Conservation (phyloP, 2,329 filamentous ascomycete genomes). For the Ophiocordyceps camponoti-saundersi region DNA sequence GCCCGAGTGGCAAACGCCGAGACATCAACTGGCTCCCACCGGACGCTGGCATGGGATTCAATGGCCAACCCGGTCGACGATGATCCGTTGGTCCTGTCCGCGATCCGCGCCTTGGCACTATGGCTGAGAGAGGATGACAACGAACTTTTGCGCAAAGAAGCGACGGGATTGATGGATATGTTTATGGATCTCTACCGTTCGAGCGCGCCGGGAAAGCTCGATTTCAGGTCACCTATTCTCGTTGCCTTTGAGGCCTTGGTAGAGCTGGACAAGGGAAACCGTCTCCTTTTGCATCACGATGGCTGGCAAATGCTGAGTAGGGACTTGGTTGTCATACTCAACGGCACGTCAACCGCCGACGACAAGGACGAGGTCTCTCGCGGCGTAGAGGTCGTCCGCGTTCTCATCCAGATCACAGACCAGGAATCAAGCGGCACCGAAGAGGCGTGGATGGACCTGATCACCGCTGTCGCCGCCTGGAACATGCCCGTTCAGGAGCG, state of each 20-base stretch:
- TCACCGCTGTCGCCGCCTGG: constrained; percentile 34
- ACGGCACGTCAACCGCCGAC: constrained; percentile 9
- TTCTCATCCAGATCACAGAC: constrained; percentile 36
- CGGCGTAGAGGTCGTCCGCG: constrained; percentile 37
- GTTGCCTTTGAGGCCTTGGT: constrained; percentile 42
- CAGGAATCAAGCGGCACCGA: constrained; percentile 22
- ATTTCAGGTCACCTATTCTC: constrained; percentile 39
- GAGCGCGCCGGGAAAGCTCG: constrained; percentile 18
- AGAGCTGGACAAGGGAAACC: constrained; percentile 27
- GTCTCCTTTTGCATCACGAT: constrained; percentile 28
- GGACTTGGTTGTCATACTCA: constrained; percentile 30
- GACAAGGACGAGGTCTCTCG: constrained; percentile 19
- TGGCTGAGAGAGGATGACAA: constrained; percentile 58
- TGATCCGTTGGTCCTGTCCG: constrained; percentile 43
- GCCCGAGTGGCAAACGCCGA: constrained; percentile 28
- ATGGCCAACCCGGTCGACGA: constrained; percentile 26
- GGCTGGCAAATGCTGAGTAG: constrained; percentile 36
- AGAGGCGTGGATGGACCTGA: constrained; percentile 39
- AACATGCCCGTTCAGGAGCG: constrained; percentile 16
- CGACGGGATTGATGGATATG: constrained; percentile 43
- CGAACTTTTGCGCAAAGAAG: constrained; percentile 36
- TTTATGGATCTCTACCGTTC: constrained; percentile 42
- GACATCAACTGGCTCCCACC: constrained; percentile 24
- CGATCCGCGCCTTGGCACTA: constrained; percentile 38
- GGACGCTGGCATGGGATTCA: constrained; percentile 42